Evolutionary conservation across 352 stramenopile genomes (phyloP).

Genomic region (Pseudoperonospora humuli): DNA sequence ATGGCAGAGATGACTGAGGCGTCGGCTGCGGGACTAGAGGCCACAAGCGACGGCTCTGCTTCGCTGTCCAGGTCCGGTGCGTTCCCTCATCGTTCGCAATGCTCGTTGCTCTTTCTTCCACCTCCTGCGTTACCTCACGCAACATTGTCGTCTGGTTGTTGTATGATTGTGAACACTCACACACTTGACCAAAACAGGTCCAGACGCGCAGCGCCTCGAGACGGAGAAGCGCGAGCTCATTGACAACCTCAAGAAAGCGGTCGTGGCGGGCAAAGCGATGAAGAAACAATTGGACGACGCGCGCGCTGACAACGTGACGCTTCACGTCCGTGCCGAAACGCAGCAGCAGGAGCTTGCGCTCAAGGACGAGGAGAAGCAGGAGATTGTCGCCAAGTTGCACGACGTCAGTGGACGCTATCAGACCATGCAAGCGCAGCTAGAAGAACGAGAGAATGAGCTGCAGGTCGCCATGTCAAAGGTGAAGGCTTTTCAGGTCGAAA

Average conservation of each 20-base stretch:
- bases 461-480: slow-evolving; percentile 39
- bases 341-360: slow-evolving; percentile 16
- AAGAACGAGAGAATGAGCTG: slow-evolving; percentile 44
- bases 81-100: slow-evolving; percentile 1
- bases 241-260: slow-evolving; percentile 65
- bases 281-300: slow-evolving; percentile 65
- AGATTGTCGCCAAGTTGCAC: slow-evolving; percentile 39
- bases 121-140: slow-evolving; percentile 6
- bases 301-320: slow-evolving; percentile 43
- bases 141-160: slow-evolving; percentile 5
- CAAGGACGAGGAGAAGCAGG: slow-evolving; percentile 26
- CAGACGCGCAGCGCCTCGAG: slow-evolving; percentile 39
- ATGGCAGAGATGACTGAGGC: slow-evolving; percentile 23
- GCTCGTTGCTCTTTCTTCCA: slow-evolving; percentile 9
- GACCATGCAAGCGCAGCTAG: slow-evolving; percentile 38
- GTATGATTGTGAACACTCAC: slow-evolving; percentile 21
- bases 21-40: slow-evolving; percentile 1
- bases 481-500: slow-evolving; percentile 45
- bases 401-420: slow-evolving; percentile 47
- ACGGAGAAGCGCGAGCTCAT: slow-evolving; percentile 67
- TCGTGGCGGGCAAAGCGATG: slow-evolving; percentile 58
- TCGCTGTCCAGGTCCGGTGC: slow-evolving; percentile 15
- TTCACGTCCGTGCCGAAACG: slow-evolving; percentile 16
- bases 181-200: not conserved
- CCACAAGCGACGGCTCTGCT: not conserved